Base-by-base conservation (phyloP, 1,139 yeast species). In the Blastobotrys illinoisensis region DNA sequence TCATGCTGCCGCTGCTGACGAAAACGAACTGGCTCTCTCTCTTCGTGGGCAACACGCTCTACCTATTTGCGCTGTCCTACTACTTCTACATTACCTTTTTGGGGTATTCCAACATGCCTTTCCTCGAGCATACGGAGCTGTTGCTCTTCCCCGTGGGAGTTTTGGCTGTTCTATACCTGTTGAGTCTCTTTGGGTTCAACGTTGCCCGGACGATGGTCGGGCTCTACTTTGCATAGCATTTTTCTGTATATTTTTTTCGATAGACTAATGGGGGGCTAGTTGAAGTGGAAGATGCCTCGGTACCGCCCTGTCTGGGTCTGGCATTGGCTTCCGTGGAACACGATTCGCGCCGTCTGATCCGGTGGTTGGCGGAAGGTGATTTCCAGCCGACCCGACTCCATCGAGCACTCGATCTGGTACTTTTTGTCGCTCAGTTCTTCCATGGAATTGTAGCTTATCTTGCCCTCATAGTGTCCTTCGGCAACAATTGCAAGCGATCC, bases 91-190 rank as follows among this genome's bases (percentile, higher is more conserved):
- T 90, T 54, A 83, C 97, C 0, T 89, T 90, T 67, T 83, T 89
- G 65, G 97, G 97, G 13, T 90, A 87, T 72, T 87, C 87, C 67
- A 85, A 89, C 18, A 75, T 90, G 67, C 95, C 97, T 6, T 85
- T 87, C 63, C 74, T 89, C 60, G 83, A 81, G 58, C 81, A 78
- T 62, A 82, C 88, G 40, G 85, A 84, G 66, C 68, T 74, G 58
- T 67, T 81, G 51, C 65, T 82, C 54, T 68, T 77, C 55, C 81
- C 90, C 57, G 73, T 89, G 46, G 86, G 88, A 1, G 64, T 80
- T 1, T 74, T 86, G 55, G 79, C 78, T 2, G 64, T 86, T 1
- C 64, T 77, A 9, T 89, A 86, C 81, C 51, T 85, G 19, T 61
- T 63, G 48, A 51, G 54, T 18, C 57, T 64, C 52, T 81, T 85